A percentile compares a stretch with the other conserved stretches of the same genome.
Evolutionary conservation across 225 moss, liverwort and hornwort species (phyloP).

Genomic region (Sphagnum contortum): DNA sequence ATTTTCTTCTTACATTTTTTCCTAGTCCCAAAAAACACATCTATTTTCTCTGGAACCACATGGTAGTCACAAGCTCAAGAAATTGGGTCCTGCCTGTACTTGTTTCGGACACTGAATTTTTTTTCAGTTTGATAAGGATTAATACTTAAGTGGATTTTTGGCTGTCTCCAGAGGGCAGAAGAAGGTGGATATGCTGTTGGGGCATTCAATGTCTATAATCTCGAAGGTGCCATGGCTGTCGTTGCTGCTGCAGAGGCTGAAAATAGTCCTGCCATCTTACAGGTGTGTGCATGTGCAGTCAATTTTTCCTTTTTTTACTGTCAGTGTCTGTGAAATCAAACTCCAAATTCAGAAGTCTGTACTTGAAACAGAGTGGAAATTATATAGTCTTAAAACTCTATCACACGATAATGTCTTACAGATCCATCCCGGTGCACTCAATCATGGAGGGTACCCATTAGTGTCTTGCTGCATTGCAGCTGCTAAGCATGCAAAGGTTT

Average conservation of each 20-base stretch:
- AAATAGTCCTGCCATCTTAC: constrained; percentile 85
- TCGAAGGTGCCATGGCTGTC: constrained; percentile 89
- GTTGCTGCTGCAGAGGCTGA: constrained; percentile 93
- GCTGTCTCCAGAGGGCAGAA: constrained; percentile 56
- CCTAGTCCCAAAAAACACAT: too few relatives aligned
- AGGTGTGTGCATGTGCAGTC: constrained; percentile 25
- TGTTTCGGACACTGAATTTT: too few relatives aligned
- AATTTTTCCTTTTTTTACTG: background rate
- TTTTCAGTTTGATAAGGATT: too few relatives aligned
- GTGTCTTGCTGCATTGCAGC: constrained; percentile 82
- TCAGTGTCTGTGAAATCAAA: background rate
- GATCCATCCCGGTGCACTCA: constrained; percentile 87
- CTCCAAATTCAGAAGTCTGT: background rate
- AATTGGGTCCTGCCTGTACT: too few relatives aligned
- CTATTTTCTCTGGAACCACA: too few relatives aligned
- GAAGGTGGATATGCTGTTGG: constrained; percentile 79
- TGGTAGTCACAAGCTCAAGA: too few relatives aligned
- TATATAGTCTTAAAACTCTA: too few relatives aligned
- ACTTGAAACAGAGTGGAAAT: background rate
- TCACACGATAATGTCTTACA: constrained; percentile 8
- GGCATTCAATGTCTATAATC: constrained; percentile 86
- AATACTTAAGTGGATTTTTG: too few relatives aligned
- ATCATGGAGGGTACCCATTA: constrained; percentile 64
- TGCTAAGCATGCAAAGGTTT: constrained; percentile 59
- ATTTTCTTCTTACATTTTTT: too few relatives aligned